Conservation (phyloP, 1,284 basidiomycete genomes). For the Xerocomus cyaneibrunnescens region DNA sequence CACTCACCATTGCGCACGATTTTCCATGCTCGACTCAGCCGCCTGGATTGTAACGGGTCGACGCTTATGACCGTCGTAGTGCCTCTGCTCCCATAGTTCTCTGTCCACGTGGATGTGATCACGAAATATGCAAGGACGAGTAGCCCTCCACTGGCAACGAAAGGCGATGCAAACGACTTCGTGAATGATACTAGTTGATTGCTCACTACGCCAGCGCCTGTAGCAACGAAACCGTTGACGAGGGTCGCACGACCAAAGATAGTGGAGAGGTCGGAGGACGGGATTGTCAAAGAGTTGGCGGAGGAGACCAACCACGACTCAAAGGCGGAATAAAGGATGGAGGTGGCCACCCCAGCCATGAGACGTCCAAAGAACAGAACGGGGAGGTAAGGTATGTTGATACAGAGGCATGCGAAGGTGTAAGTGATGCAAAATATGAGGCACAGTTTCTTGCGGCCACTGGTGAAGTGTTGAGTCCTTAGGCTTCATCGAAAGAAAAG, state of each 20-base stretch:
- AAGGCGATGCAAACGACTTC: slow-evolving; percentile 56
- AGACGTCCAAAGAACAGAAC: slow-evolving; percentile 60
- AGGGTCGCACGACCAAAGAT: slow-evolving; percentile 73
- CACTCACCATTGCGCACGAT: slow-evolving; percentile 55
- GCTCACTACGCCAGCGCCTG: slow-evolving; percentile 61
- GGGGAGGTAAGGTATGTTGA: slow-evolving; percentile 55
- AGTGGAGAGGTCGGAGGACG: slow-evolving; percentile 57
- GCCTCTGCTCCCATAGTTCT: slow-evolving; percentile 61
- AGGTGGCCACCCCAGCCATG: slow-evolving; percentile 67
- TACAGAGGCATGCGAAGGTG: slow-evolving; percentile 54
- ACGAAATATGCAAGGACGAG: slow-evolving; percentile 55
- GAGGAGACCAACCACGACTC: slow-evolving; percentile 74
- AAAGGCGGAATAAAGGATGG: slow-evolving; percentile 72
- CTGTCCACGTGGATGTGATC: slow-evolving; percentile 59
- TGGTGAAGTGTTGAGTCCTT: slow-evolving; percentile 4
- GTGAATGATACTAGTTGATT: slow-evolving; percentile 56
- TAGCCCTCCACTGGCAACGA: slow-evolving; percentile 58
- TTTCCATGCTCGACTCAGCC: slow-evolving; percentile 56
- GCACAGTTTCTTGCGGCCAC: slow-evolving; percentile 67
- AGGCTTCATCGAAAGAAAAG: not conserved
- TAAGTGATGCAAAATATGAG: slow-evolving; percentile 68
- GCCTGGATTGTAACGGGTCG: slow-evolving; percentile 51
- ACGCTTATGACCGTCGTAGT: slow-evolving; percentile 27
- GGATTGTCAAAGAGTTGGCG: slow-evolving; percentile 49
- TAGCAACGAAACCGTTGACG: slow-evolving; percentile 69